Evolutionary conservation across 2,329 filamentous ascomycete species (phyloP), one percentile per base, ranked within the genome.

Genomic region (Bipolaris oryzae): DNA sequence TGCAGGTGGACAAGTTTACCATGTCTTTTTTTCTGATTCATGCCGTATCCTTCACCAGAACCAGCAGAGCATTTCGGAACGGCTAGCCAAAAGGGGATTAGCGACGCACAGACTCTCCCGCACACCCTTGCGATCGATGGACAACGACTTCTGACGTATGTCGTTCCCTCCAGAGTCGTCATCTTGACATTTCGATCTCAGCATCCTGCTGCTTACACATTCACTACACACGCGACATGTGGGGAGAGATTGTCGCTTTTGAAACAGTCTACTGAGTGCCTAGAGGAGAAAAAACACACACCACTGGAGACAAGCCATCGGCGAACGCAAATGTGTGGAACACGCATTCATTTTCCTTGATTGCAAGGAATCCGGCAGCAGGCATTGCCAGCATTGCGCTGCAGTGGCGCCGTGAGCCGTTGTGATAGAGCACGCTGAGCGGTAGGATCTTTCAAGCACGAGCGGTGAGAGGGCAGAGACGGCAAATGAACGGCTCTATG

Each of bases 131-230:
- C 42, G 52, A 55, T 50, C 45, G 46, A 48, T 33, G 46, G 23
- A 31, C 46, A 33, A 33, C 52, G 31, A 31, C 31, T 38, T 35
- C 45, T 55, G 52, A 55, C 52, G 52, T 55, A 55, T 28, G 25
- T 28, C 25, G 46, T 50, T 55, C 18, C 33, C 23, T 20, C 31
- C 10, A 21, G 21, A 25, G 15, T 55, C 47, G 53, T 55, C 53
- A 55, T 51, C 7, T 38, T 56, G 49, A 33, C 23, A 48, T 48
- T 44, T 43, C 34, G 42, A 56, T 56, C 21, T 33, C 49, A 44
- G 47, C 25, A 11, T 39, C 21, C 25, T 21, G 11, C 13, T 39
- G 39, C 28, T 21, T n/a, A 31, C 25, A 15, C 11, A 21, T 10
- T 16, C 25, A n/a, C 21, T 42, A n/a, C 31, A n/a, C 11, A 11